A percentile compares a stretch with the other conserved stretches of the same genome.
Evolutionary conservation across 1,284 basidiomycete genomes (phyloP).

Genomic region (Prillingera fragicola): DNA sequence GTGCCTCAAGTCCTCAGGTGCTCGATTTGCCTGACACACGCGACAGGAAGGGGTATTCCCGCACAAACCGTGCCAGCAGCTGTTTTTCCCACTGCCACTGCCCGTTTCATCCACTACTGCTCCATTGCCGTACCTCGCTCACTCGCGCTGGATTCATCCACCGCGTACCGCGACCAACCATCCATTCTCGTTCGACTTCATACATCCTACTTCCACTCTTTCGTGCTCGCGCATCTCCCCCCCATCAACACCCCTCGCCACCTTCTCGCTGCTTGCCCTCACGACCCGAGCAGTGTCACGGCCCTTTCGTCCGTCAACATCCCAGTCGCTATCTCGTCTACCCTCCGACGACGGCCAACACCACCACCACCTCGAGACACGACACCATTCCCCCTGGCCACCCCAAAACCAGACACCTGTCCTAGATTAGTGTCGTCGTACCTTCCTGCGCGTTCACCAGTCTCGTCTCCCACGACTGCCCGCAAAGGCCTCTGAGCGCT

Average conservation of each 20-base stretch:
- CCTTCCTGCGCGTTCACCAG: too few relatives aligned
- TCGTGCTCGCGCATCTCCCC: not conserved
- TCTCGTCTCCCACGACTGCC: too few relatives aligned
- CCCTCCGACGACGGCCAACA: too few relatives aligned
- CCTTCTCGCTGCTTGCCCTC: not conserved
- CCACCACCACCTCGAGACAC: not conserved
- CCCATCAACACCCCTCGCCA: not conserved
- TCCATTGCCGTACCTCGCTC: not conserved
- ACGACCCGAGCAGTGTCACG: too few relatives aligned
- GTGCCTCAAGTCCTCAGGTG: too few relatives aligned
- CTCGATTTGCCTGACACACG: too few relatives aligned
- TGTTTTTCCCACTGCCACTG: not conserved
- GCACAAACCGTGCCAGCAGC: too few relatives aligned
- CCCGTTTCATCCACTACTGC: not conserved
- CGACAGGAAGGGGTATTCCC: too few relatives aligned
- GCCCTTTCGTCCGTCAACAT: too few relatives aligned
- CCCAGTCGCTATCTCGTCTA: too few relatives aligned
- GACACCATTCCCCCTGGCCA: not conserved
- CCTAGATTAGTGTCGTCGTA: too few relatives aligned
- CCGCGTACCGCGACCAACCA: not conserved
- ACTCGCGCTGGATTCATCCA: not conserved
- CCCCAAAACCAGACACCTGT: not conserved
- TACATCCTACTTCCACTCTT: not conserved
- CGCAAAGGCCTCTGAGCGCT: too few relatives aligned
- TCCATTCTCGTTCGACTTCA: not conserved